phyloP scores from a whole-genome alignment of 2,329 filamentous ascomycete species.

The Exophiala sp. region DNA sequence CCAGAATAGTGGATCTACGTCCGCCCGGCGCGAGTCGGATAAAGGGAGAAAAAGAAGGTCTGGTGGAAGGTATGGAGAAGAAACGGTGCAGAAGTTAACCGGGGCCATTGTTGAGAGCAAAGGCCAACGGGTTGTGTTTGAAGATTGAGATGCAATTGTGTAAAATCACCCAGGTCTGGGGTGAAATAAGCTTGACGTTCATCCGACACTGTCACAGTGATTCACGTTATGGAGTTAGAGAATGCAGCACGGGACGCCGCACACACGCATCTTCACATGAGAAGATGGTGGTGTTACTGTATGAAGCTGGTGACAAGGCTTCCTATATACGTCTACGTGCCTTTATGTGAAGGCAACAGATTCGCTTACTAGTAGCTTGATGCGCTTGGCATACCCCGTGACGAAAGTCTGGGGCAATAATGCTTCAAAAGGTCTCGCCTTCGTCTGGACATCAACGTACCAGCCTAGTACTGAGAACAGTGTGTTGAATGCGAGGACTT shows the following conservation, averaged over 20 bases:
- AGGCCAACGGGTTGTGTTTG: constrained; percentile 79
- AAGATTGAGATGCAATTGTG: constrained; percentile 33
- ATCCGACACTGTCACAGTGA: too few species aligned
- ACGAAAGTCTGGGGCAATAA: constrained; percentile 12
- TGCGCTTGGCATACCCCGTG: constrained; percentile 5
- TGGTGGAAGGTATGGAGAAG: constrained; percentile 44
- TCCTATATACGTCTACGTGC: too few species aligned
- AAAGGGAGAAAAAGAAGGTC: constrained; percentile 28
- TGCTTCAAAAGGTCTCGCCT: constrained; percentile 3
- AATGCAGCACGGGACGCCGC: too few species aligned
- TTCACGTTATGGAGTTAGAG: too few species aligned
- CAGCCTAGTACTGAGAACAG: not conserved
- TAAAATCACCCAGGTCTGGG: too few species aligned
- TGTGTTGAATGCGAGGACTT: not conserved
- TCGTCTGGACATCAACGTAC: not conserved
- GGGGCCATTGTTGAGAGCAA: constrained; percentile 71
- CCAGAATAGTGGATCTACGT: not conserved
- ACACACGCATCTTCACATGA: too few species aligned
- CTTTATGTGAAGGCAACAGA: too few species aligned
- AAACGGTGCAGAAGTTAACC: constrained; percentile 59
- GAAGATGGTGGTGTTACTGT: too few species aligned
- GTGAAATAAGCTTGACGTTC: too few species aligned
- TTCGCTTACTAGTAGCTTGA: not conserved
- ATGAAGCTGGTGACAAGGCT: too few species aligned
- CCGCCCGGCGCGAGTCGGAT: not conserved